These are phyloP conservation scores for Aleurites moluccanus DNA, from an alignment of 441 rosid genomes.

Conservation along the genomic window DNA sequence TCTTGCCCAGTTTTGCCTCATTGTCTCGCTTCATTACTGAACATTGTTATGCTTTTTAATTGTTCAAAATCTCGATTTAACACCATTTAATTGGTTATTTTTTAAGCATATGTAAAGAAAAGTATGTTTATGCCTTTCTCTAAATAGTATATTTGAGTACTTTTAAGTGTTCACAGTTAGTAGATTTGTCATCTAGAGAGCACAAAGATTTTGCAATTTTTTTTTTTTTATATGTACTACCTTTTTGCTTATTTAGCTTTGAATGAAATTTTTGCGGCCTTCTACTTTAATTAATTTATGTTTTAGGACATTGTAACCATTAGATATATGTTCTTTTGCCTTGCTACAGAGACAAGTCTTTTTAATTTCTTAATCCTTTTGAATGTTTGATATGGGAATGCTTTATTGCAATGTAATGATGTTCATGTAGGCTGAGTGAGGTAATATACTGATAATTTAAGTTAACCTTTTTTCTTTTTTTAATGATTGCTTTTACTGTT, in stretches of 20 bases:
- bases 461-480: neutral
- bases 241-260: neutral
- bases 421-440: neutral
- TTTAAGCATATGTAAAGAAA: neutral
- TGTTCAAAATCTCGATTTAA: conserved; percentile 4
- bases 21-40: neutral
- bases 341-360: neutral
- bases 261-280: neutral
- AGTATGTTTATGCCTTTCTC: neutral
- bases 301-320: neutral
- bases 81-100: neutral
- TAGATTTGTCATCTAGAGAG: neutral
- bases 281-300: neutral
- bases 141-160: neutral
- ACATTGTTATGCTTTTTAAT: neutral
- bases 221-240: neutral
- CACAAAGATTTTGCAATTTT: neutral
- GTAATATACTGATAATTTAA: neutral
- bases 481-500: neutral
- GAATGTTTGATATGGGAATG: neutral
- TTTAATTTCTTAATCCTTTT: neutral
- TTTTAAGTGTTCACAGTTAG: neutral
- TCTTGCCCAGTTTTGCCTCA: conserved; percentile 12
- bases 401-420: neutral
- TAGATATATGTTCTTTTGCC: neutral